These are phyloP conservation scores for Pelargonium fulgidum DNA, from an alignment of 441 rosid species.

Conservation along the genomic window DNA sequence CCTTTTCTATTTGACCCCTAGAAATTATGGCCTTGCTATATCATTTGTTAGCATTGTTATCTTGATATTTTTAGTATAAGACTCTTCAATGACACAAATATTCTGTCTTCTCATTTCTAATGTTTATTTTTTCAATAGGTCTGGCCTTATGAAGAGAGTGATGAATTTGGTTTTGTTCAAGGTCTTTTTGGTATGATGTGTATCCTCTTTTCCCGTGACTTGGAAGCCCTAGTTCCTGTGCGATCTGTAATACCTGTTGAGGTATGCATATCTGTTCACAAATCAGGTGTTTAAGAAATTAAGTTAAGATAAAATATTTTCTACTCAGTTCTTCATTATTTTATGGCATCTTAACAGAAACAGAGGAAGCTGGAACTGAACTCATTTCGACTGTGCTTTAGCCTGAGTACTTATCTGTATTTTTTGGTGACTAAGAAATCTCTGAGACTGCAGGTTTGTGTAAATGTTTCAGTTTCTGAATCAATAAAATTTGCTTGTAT, in stretches of 20 bases:
- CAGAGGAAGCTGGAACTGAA: constrained; percentile 57
- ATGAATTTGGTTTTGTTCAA: constrained; percentile 79
- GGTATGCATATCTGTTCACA: constrained; percentile 34
- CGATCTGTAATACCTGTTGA: constrained; percentile 34
- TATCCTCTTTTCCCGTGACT: constrained; percentile 49
- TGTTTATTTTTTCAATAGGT: constrained; percentile 36
- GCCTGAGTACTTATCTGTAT: constrained; percentile 77
- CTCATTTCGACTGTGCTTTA: constrained; percentile 54
- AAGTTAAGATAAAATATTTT: constrained; percentile 3
- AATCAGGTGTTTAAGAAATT: constrained; percentile 11
- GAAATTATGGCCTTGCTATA: background rate
- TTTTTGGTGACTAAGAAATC: constrained; percentile 72
- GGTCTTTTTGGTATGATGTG: constrained; percentile 76
- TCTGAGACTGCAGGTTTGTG: constrained; percentile 64
- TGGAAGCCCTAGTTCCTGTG: constrained; percentile 28
- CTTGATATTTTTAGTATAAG: background rate
- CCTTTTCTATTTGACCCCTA: background rate
- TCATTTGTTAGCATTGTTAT: background rate
- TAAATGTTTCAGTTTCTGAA: constrained; percentile 13
- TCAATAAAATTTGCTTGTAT: constrained; percentile 12
- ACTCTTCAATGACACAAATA: background rate
- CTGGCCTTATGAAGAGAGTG: constrained; percentile 93
- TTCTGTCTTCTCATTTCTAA: background rate
- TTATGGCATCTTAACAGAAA: constrained; percentile 33
- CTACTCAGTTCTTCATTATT: constrained; percentile 15